A percentile compares a stretch with the other conserved stretches of the same genome.
These are phyloP conservation scores for Phialocephala sp. DNA, from an alignment of 2,329 filamentous ascomycete species.

Conservation along the genomic window DNA sequence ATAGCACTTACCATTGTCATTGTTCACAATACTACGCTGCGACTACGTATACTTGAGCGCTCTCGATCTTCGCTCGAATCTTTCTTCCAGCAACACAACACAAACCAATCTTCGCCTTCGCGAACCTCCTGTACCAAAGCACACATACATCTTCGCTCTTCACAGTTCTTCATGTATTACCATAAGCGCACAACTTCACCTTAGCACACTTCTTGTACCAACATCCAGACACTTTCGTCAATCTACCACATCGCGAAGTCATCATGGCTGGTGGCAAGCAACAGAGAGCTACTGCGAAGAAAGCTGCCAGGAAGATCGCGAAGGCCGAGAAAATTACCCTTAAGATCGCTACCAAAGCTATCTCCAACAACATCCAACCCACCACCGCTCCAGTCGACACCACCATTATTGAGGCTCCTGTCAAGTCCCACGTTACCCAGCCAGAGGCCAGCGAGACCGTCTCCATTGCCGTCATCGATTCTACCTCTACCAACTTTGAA, in stretches of 20 bases:
- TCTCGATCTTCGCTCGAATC: background rate
- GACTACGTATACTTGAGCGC: background rate
- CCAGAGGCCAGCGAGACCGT: background rate
- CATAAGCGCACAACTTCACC: background rate
- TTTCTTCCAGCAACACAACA: conserved; percentile 2
- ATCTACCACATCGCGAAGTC: background rate
- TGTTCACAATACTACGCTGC: background rate
- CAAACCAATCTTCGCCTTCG: background rate
- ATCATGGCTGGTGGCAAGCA: background rate
- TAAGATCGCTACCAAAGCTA: background rate
- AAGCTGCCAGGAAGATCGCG: background rate
- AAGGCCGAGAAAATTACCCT: background rate
- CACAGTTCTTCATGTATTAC: too few species aligned
- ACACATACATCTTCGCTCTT: too few species aligned
- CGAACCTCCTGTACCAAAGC: background rate
- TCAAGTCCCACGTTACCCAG: background rate
- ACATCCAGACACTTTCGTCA: background rate
- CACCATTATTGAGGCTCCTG: background rate
- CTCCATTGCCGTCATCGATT: background rate
- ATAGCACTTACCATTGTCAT: background rate
- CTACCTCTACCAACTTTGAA: background rate
- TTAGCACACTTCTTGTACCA: conserved; percentile 3
- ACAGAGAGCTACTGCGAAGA: background rate
- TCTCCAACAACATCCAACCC: background rate
- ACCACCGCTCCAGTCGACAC: background rate